Evolutionary conservation across 2,329 filamentous ascomycete species (phyloP).

Genomic region (Pyricularia sp.): DNA sequence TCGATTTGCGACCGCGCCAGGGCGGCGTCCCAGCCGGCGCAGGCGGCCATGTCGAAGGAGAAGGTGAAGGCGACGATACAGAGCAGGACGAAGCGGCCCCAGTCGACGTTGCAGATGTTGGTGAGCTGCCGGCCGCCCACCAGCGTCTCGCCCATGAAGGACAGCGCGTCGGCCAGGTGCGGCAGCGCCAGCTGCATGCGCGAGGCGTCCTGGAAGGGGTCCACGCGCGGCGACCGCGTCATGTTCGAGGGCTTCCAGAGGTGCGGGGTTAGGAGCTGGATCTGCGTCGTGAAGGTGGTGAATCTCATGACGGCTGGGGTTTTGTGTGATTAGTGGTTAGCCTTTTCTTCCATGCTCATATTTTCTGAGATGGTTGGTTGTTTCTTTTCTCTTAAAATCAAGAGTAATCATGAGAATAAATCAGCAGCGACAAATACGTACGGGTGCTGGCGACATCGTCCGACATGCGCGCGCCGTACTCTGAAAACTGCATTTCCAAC

Average conservation of each 20-base stretch:
- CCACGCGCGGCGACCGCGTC: conserved; percentile 6
- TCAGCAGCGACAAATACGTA: background rate
- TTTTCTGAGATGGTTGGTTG: too few species aligned
- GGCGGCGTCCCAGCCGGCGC: conserved; percentile 25
- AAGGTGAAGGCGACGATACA: conserved; percentile 35
- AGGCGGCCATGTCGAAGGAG: conserved; percentile 32
- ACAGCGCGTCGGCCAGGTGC: conserved; percentile 16
- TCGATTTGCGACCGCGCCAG: conserved; percentile 29
- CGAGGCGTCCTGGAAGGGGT: conserved; percentile 10
- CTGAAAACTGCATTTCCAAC: conserved; percentile 34
- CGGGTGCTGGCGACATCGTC: conserved; percentile 14
- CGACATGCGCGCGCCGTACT: conserved; percentile 28
- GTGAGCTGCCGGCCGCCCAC: conserved; percentile 15
- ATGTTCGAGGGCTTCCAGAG: conserved; percentile 18
- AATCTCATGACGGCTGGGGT: conserved; percentile 22
- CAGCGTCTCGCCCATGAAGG: conserved; percentile 10
- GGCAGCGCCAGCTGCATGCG: conserved; percentile 12
- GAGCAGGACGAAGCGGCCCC: conserved; percentile 29
- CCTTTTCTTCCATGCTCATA: too few species aligned
- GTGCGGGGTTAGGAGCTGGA: conserved; percentile 29
- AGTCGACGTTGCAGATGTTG: conserved; percentile 31
- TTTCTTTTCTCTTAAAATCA: too few species aligned
- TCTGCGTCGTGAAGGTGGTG: conserved; percentile 23
- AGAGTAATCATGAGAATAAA: background rate
- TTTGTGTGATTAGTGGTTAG: background rate